Conservation (phyloP, 108 stramenopile species). For the Conticribra weissflogii region DNA sequence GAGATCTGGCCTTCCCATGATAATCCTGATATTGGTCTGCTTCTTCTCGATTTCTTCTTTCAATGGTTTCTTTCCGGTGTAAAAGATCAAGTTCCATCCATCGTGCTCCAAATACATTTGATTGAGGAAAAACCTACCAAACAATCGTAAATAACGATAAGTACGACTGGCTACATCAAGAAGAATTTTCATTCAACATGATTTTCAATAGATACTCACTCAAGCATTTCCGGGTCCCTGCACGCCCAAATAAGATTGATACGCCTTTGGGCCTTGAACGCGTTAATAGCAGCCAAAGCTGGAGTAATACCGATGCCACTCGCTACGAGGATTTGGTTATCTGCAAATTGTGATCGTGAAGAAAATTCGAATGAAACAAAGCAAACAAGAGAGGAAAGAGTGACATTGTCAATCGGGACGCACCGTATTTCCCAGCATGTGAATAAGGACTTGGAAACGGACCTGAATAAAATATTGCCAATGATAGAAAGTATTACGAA, state of each 20-base stretch:
- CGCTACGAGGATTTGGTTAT: conserved; percentile 53
- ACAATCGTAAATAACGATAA: no score
- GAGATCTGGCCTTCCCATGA: conserved; percentile 41
- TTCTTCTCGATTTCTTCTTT: not conserved
- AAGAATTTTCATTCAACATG: not conserved
- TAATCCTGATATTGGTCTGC: conserved; percentile 45
- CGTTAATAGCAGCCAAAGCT: conserved; percentile 37
- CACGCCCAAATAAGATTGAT: conserved; percentile 54
- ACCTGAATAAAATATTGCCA: conserved; percentile 5
- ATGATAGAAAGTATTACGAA: not conserved
- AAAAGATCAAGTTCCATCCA: conserved; percentile 51
- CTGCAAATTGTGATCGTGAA: no score
- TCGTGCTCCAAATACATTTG: conserved; percentile 48
- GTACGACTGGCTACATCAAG: no score
- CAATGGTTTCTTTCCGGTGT: conserved; percentile 50
- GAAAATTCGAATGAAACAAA: no score
- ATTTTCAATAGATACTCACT: not conserved
- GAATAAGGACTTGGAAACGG: conserved; percentile 54
- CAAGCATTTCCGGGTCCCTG: conserved; percentile 38
- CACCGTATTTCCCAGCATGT: conserved; percentile 29
- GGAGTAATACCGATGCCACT: conserved; percentile 58
- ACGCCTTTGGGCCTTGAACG: conserved; percentile 36
- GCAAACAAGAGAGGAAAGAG: no score
- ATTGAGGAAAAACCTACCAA: conserved; percentile 34
- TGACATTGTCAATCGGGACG: no score